Evolutionary conservation across 257 asterid genomes (phyloP).

Genomic region (Craterostigma plantagineum): DNA sequence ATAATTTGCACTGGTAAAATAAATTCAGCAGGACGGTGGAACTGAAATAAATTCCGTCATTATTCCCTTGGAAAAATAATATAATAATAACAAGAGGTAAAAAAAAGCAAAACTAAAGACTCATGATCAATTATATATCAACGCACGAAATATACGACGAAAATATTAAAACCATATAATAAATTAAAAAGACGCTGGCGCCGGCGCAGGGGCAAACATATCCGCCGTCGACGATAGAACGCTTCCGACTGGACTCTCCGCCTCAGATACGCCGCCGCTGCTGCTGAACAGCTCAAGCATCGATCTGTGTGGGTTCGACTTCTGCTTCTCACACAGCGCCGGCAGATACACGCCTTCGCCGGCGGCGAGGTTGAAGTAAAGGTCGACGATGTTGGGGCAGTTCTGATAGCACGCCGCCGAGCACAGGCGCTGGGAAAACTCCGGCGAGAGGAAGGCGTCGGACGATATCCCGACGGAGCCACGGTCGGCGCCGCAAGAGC

Average conservation of each 20-base stretch:
- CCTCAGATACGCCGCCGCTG: conserved; percentile 12
- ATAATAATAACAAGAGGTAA: too few relatives aligned
- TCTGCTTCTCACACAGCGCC: conserved; percentile 29
- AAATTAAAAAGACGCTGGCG: conserved; percentile 11
- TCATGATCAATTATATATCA: too few relatives aligned
- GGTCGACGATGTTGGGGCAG: conserved; percentile 65
- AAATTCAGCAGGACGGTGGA: too few relatives aligned
- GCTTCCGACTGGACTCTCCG: too few relatives aligned
- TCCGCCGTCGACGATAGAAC: too few relatives aligned
- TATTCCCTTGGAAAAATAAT: too few relatives aligned
- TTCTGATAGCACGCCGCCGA: conserved; percentile 36
- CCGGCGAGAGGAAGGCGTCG: conserved; percentile 38
- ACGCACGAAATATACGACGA: too few relatives aligned
- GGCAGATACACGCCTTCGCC: conserved; percentile 76
- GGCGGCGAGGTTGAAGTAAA: conserved; percentile 53
- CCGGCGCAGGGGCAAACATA: conserved; percentile 7
- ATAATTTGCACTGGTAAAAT: too few relatives aligned
- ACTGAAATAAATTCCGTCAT: too few relatives aligned
- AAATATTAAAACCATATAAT: too few relatives aligned
- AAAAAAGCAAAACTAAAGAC: too few relatives aligned
- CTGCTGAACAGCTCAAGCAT: conserved; percentile 40
- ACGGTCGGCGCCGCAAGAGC: conserved; percentile 52
- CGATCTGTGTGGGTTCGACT: conserved; percentile 30
- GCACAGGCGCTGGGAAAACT: conserved; percentile 43
- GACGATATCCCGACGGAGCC: conserved; percentile 56